These are phyloP conservation scores for Termitomyces sp. DNA, from an alignment of 768 basidiomycete species.

Conservation along the genomic window DNA sequence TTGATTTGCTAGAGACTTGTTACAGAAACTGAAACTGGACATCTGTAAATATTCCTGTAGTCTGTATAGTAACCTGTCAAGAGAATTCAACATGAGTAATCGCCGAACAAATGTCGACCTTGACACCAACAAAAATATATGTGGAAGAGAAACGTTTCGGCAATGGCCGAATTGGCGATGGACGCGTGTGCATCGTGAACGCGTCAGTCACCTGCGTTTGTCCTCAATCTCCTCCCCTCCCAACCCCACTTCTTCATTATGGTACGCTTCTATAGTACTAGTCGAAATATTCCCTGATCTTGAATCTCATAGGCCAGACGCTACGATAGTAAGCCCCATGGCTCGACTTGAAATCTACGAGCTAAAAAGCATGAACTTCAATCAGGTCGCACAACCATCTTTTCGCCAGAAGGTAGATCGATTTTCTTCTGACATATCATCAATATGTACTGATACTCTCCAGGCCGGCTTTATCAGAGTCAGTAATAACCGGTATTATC, in stretches of 20 bases:
- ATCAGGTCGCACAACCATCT: slow-evolving; percentile 92
- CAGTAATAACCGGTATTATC: slow-evolving; percentile 22
- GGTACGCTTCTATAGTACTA: slow-evolving; percentile 31
- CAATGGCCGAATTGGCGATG: slow-evolving; percentile 28
- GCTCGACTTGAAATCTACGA: slow-evolving; percentile 2
- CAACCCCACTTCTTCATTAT: slow-evolving; percentile 32
- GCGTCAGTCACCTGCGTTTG: slow-evolving; percentile 31
- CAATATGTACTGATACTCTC: slow-evolving; percentile 8
- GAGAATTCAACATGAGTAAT: background rate
- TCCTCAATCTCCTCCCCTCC: slow-evolving; percentile 4
- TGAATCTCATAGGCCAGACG: slow-evolving; percentile 64
- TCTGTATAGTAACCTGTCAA: background rate
- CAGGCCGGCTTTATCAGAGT: slow-evolving; percentile 97
- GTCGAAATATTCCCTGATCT: slow-evolving; percentile 2
- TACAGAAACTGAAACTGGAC: background rate
- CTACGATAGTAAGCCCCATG: slow-evolving; percentile 80
- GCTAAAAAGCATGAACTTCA: slow-evolving; percentile 17
- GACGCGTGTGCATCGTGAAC: slow-evolving; percentile 40
- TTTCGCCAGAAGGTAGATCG: slow-evolving; percentile 89
- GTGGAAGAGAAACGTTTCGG: slow-evolving; percentile 16
- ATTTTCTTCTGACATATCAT: slow-evolving; percentile 4
- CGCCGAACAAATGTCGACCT: background rate
- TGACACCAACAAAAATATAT: too few species aligned
- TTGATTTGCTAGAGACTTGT: background rate
- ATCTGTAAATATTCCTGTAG: background rate